phyloP scores from a whole-genome alignment of 2,329 filamentous ascomycete species.

The Dothiorella sarmentorum region DNA sequence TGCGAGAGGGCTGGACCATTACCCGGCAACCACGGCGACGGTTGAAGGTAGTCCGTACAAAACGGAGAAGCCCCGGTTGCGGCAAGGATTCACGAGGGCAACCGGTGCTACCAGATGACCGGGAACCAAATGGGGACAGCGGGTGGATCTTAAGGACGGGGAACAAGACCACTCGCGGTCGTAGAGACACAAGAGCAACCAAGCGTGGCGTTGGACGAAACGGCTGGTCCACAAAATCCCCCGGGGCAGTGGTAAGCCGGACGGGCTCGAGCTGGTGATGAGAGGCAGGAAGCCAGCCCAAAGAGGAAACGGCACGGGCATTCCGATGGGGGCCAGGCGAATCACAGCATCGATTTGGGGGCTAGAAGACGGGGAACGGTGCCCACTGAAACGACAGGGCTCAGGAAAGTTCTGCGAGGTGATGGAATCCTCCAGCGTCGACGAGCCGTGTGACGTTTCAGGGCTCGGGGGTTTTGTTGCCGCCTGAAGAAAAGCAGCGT shows the following conservation, averaged over 20 bases:
- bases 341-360: too few relatives aligned
- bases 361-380: too few relatives aligned
- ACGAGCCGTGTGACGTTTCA: not conserved
- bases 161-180: too few relatives aligned
- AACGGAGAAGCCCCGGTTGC: not conserved
- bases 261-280: not conserved
- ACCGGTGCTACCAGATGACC: not conserved
- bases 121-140: not conserved
- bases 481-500: too few relatives aligned
- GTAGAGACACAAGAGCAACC: too few relatives aligned
- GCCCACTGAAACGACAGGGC: not conserved
- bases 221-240: slow-evolving; percentile 3
- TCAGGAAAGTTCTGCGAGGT: not conserved
- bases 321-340: not conserved
- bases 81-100: slow-evolving; percentile 3
- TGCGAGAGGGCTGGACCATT: not conserved
- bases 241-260: not conserved
- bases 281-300: not conserved
- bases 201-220: not conserved
- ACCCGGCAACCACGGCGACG: not conserved
- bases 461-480: not conserved
- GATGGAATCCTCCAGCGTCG: not conserved
- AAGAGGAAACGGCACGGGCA: not conserved
- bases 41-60: not conserved
- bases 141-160: not conserved